phyloP scores from a whole-genome alignment of 306 rosid species.

The Lagenaria siceraria region DNA sequence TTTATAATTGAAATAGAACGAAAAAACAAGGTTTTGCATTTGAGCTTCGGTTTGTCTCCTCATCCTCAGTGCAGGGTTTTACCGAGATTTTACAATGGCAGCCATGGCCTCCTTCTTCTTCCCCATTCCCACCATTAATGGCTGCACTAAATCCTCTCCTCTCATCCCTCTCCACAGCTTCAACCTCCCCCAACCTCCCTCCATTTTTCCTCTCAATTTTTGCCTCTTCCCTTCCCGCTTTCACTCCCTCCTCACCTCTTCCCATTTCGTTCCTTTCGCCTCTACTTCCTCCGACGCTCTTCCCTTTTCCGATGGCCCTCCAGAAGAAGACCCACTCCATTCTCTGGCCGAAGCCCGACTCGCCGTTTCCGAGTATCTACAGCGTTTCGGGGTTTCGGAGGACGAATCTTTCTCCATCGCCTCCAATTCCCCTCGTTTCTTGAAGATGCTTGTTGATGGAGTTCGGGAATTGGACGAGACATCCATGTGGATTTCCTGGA shows the following conservation, averaged over 20 bases:
- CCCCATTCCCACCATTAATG: conserved; percentile 6
- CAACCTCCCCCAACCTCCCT: not conserved
- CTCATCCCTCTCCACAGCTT: not conserved
- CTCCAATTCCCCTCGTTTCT: conserved; percentile 36
- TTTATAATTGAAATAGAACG: no score
- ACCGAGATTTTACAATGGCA: not conserved
- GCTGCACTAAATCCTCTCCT: not conserved
- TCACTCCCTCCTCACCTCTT: not conserved
- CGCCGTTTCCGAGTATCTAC: conserved; percentile 41
- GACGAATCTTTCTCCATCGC: conserved; percentile 39
- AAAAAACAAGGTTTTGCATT: no score
- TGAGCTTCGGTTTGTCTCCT: no score
- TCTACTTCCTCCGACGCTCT: conserved; percentile 1
- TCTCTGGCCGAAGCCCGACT: conserved; percentile 22
- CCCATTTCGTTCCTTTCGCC: conserved; percentile 14
- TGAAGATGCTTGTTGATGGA: conserved; percentile 54
- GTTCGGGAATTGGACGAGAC: conserved; percentile 67
- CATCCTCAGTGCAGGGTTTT: no score
- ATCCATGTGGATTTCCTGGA: conserved; percentile 23
- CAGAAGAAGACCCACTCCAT: conserved; percentile 1
- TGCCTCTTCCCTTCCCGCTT: conserved; percentile 1
- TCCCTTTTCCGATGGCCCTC: conserved; percentile 5
- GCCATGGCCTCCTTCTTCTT: conserved; percentile 23
- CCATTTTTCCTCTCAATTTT: not conserved
- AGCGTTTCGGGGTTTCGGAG: conserved; percentile 36